Evolutionary conservation across 2,329 filamentous ascomycete genomes (phyloP).

Genomic region (Didymosphaeria variabile): DNA sequence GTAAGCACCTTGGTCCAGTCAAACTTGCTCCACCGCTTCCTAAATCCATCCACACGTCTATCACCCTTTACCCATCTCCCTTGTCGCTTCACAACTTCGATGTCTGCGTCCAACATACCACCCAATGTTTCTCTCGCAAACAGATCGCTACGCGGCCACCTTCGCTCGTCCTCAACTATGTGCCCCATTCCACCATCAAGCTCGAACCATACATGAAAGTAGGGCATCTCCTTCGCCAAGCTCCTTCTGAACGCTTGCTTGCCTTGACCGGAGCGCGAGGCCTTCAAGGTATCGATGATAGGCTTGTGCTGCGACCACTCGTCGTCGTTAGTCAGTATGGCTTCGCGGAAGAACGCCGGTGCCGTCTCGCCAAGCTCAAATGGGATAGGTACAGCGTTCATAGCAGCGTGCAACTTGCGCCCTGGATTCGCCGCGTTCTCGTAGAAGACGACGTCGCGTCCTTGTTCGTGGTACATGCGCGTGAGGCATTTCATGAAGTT

Average conservation of each 20-base stretch:
- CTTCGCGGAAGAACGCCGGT: conserved; percentile 94
- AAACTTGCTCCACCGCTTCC: conserved; percentile 88
- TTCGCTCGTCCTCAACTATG: conserved; percentile 83
- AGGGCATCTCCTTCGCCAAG: conserved; percentile 95
- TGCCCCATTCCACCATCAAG: conserved; percentile 93
- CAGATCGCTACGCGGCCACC: conserved; percentile 90
- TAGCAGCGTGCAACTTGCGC: conserved; percentile 81
- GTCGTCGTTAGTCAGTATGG: conserved; percentile 85
- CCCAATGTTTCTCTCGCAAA: conserved; percentile 93
- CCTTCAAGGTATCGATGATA: conserved; percentile 83
- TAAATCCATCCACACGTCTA: conserved; percentile 76
- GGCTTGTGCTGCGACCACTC: conserved; percentile 98
- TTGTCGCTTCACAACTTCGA: conserved; percentile 87
- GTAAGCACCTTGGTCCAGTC: conserved; percentile 80
- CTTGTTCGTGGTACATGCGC: conserved; percentile 92
- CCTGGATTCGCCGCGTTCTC: conserved; percentile 90
- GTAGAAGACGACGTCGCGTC: conserved; percentile 94
- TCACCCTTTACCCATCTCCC: conserved; percentile 81
- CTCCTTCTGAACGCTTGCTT: conserved; percentile 82
- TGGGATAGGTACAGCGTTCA: conserved; percentile 87
- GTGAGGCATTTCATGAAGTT: conserved; percentile 99
- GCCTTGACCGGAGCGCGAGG: conserved; percentile 73
- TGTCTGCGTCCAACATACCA: conserved; percentile 86
- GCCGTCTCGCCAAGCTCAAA: conserved; percentile 91
- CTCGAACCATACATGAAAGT: conserved; percentile 96